phyloP scores from a whole-genome alignment of 2,329 filamentous ascomycete genomes.

The Xylariales sp. region DNA sequence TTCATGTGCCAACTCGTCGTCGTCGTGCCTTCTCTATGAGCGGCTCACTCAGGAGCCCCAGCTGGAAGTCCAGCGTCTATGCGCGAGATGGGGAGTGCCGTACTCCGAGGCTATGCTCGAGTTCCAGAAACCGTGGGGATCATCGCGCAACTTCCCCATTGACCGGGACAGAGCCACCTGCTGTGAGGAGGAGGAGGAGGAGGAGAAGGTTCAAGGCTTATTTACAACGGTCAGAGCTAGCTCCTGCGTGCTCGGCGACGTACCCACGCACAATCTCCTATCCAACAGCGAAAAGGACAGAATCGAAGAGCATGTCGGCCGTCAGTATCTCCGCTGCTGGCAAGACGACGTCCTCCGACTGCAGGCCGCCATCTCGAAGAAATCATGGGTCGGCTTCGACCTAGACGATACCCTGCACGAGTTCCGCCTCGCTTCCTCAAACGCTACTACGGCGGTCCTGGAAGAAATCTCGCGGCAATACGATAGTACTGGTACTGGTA shows the following conservation, averaged over 20 bases:
- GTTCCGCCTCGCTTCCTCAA: constrained; percentile 34
- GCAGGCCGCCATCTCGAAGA: constrained; percentile 11
- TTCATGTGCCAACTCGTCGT: not conserved
- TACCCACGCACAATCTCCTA: not conserved
- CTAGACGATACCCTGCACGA: constrained; percentile 45
- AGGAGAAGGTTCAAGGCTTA: too few species aligned
- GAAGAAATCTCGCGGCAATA: constrained; percentile 18
- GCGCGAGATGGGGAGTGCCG: not conserved
- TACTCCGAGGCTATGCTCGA: not conserved
- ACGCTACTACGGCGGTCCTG: constrained; percentile 29
- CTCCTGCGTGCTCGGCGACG: not conserved
- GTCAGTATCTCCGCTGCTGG: not conserved
- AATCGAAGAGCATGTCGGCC: not conserved
- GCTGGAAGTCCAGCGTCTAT: not conserved
- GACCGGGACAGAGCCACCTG: too few species aligned
- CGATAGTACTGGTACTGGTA: too few species aligned
- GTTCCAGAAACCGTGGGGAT: not conserved
- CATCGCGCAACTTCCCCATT: too few species aligned
- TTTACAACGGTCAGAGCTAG: too few species aligned
- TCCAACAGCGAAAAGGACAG: not conserved
- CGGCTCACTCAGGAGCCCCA: not conserved
- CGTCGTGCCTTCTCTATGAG: not conserved
- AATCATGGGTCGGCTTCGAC: constrained; percentile 39
- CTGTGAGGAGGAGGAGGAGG: too few species aligned
- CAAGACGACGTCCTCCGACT: constrained; percentile 4